These are phyloP conservation scores for Pythium scleroteichum DNA, from an alignment of 352 stramenopile species.

Conservation along the genomic window DNA sequence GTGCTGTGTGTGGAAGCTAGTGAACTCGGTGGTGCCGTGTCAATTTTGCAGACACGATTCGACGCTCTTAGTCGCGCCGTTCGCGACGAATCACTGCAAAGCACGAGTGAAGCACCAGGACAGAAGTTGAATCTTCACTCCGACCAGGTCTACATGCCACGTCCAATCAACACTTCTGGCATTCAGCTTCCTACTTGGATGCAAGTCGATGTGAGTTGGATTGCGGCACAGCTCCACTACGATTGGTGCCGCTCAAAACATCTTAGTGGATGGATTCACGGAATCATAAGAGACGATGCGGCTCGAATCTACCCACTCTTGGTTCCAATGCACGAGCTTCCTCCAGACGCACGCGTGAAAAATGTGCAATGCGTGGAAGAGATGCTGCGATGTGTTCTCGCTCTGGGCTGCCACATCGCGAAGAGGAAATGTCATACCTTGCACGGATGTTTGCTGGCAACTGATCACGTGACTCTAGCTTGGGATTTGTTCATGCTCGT, in stretches of 20 bases:
- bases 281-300: constrained; percentile 39
- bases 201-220: constrained; percentile 25
- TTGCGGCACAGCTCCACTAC: constrained; percentile 65
- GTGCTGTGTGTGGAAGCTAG: constrained; percentile 42
- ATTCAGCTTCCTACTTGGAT: constrained; percentile 42
- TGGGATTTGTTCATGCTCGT: constrained; percentile 70
- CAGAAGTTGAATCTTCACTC: background rate
- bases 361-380: constrained; percentile 56
- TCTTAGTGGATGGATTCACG: constrained; percentile 46
- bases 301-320: constrained; percentile 50
- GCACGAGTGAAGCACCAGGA: background rate
- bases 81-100: constrained; percentile 7
- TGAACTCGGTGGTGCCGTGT: constrained; percentile 55
- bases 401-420: constrained; percentile 51
- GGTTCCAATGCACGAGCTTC: constrained; percentile 50
- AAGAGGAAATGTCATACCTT: constrained; percentile 14
- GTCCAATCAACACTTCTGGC: constrained; percentile 38
- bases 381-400: constrained; percentile 61
- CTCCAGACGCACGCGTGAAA: constrained; percentile 33
- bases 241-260: constrained; percentile 63
- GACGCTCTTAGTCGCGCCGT: constrained; percentile 35
- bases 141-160: constrained; percentile 30
- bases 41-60: constrained; percentile 53
- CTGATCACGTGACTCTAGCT: constrained; percentile 41
- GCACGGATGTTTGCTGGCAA: constrained; percentile 21